A percentile compares a stretch with the other conserved stretches of the same genome.
Conservation (phyloP, 345 rosid genomes). For the Salix caprea region DNA sequence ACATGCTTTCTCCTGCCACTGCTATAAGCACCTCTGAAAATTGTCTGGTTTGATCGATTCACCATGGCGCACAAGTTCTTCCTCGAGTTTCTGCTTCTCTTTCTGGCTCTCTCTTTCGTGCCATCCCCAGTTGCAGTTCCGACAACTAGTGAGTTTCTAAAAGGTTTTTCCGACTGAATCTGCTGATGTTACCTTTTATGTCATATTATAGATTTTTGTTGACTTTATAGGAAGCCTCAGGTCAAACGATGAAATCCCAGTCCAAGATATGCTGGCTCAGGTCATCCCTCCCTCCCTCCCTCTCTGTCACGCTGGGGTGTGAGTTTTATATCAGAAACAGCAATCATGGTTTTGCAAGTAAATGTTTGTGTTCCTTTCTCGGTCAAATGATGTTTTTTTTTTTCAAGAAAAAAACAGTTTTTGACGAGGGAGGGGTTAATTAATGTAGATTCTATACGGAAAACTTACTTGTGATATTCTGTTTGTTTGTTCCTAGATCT, state of each 20-base stretch:
- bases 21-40: neutral
- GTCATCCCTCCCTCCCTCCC: slow-evolving; percentile 16
- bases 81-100: neutral
- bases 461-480: no score
- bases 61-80: slow-evolving; percentile 5
- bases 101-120: slow-evolving; percentile 21
- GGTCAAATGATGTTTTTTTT: neutral
- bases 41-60: neutral
- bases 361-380: neutral
- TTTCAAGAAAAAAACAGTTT: neutral
- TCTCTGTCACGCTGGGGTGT: neutral
- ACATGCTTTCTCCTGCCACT: slow-evolving; percentile 1
- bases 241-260: slow-evolving; percentile 24
- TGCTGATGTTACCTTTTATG: neutral
- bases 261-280: slow-evolving; percentile 32
- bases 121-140: slow-evolving; percentile 25
- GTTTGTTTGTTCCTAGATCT: no score
- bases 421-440: neutral
- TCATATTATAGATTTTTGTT: neutral
- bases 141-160: slow-evolving; percentile 19
- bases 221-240: slow-evolving; percentile 36
- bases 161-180: neutral
- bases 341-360: neutral
- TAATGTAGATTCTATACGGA: no score
- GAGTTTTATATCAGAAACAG: neutral